phyloP scores from a whole-genome alignment of 208 protist genomes.

The Trypanosoma boissoni region DNA sequence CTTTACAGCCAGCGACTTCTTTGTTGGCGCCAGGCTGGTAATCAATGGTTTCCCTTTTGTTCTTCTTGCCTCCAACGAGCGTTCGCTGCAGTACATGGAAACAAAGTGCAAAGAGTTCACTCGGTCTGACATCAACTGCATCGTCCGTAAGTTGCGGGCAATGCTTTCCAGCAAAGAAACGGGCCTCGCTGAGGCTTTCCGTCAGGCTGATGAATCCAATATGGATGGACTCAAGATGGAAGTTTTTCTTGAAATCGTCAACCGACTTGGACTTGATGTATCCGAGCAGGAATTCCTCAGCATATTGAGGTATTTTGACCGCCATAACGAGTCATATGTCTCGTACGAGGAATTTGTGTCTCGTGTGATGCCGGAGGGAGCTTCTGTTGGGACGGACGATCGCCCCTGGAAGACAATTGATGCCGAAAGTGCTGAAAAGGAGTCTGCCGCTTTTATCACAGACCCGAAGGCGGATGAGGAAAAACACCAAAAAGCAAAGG shows the following conservation, averaged over 20 bases:
- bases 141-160: slow-evolving; percentile 86
- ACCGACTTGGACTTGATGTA: slow-evolving; percentile 60
- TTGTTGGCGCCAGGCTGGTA: slow-evolving; percentile 73
- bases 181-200: slow-evolving; percentile 81
- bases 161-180: slow-evolving; percentile 79
- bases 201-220: slow-evolving; percentile 56
- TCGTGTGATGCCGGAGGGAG: slow-evolving; percentile 75
- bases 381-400: slow-evolving; percentile 54
- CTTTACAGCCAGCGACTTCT: slow-evolving; percentile 83
- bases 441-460: slow-evolving; percentile 56
- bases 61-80: slow-evolving; percentile 84
- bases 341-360: slow-evolving; percentile 87
- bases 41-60: slow-evolving; percentile 85
- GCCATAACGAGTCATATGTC: slow-evolving; percentile 86
- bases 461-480: slow-evolving; percentile 61
- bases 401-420: slow-evolving; percentile 75
- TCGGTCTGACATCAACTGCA: slow-evolving; percentile 84
- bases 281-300: slow-evolving; percentile 91
- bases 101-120: slow-evolving; percentile 73
- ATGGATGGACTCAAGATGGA: slow-evolving; percentile 67
- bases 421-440: slow-evolving; percentile 50
- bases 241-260: slow-evolving; percentile 76
- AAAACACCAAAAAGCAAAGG: slow-evolving; percentile 30
- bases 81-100: slow-evolving; percentile 93
- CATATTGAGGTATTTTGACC: slow-evolving; percentile 91